Conservation (phyloP, 345 rosid genomes). For the Camelina hispida region DNA sequence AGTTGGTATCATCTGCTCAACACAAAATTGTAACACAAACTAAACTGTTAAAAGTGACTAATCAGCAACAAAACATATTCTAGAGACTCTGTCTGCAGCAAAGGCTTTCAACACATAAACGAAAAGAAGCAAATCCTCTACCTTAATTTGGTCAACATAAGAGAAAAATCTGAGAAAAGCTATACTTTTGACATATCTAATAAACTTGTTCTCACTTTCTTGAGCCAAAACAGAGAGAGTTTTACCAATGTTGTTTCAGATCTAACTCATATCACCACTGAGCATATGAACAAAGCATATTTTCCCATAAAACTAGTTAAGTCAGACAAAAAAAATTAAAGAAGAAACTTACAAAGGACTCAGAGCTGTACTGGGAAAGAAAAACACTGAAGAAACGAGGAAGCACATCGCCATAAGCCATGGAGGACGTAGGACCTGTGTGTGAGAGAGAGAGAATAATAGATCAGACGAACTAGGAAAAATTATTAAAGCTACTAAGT, state of each 20-base stretch:
- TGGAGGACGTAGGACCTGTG: not conserved
- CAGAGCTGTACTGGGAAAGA: not conserved
- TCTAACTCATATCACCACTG: too few species aligned
- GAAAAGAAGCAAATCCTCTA: too few species aligned
- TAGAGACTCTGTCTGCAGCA: not conserved
- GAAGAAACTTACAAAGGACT: not conserved
- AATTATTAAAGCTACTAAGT: not conserved
- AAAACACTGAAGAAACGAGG: not conserved
- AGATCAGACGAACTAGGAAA: not conserved
- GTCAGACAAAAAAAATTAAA: not conserved
- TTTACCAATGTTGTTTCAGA: too few species aligned
- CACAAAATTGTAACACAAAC: not conserved
- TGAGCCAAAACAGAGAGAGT: not conserved
- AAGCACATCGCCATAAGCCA: not conserved
- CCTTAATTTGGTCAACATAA: not conserved
- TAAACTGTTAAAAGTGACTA: not conserved
- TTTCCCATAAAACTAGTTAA: not conserved
- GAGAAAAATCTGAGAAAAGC: not conserved
- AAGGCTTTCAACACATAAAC: not conserved
- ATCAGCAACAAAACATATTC: not conserved
- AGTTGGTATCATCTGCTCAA: slow-evolving; percentile 7
- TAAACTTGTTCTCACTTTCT: not conserved
- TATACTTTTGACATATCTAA: too few species aligned
- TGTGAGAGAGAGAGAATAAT: not conserved
- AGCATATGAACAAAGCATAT: too few species aligned